These are phyloP conservation scores for Phellopilus nigrolimitatus DNA, from an alignment of 1,284 basidiomycete species.

Conservation along the genomic window DNA sequence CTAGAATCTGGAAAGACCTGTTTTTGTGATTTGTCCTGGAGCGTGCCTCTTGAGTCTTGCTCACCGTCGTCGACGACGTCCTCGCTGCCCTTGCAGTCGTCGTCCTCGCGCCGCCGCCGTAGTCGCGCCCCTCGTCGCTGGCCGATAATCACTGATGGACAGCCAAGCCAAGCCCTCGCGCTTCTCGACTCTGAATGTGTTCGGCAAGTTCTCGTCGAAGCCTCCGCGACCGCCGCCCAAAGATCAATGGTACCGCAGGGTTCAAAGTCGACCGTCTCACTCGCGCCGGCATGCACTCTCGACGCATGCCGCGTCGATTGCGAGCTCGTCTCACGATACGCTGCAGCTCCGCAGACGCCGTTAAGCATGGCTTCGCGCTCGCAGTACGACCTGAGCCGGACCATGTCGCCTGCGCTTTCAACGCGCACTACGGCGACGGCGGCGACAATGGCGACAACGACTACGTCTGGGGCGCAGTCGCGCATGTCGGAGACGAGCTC, in stretches of 20 bases:
- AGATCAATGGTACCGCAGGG: conserved; percentile 43
- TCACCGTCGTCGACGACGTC: conserved; percentile 5
- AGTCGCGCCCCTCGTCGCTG: conserved; percentile 10
- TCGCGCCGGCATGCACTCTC: conserved; percentile 28
- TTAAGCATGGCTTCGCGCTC: conserved; percentile 8
- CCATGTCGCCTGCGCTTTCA: conserved; percentile 12
- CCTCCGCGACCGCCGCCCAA: conserved; percentile 56
- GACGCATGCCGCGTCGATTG: conserved; percentile 37
- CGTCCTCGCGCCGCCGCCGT: conserved; percentile 4
- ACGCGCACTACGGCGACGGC: conserved; percentile 10
- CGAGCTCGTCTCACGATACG: conserved; percentile 16
- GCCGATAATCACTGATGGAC: conserved; percentile 20
- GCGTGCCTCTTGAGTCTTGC: too few species aligned
- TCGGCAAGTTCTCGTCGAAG: conserved; percentile 39
- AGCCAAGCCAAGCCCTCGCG: conserved; percentile 38
- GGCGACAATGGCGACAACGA: not conserved
- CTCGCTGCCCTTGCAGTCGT: too few species aligned
- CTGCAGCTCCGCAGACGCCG: conserved; percentile 14
- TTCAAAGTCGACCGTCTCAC: conserved; percentile 20
- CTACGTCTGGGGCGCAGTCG: too few species aligned
- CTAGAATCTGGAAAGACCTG: too few species aligned
- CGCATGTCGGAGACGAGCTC: conserved; percentile 11
- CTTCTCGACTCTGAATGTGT: conserved; percentile 58
- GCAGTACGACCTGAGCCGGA: conserved; percentile 16
- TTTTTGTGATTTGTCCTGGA: too few species aligned